Evolutionary conservation across 139 green algal species (phyloP), one percentile per base, ranked within the genome.

Genomic region (Coelastrella sp.): DNA sequence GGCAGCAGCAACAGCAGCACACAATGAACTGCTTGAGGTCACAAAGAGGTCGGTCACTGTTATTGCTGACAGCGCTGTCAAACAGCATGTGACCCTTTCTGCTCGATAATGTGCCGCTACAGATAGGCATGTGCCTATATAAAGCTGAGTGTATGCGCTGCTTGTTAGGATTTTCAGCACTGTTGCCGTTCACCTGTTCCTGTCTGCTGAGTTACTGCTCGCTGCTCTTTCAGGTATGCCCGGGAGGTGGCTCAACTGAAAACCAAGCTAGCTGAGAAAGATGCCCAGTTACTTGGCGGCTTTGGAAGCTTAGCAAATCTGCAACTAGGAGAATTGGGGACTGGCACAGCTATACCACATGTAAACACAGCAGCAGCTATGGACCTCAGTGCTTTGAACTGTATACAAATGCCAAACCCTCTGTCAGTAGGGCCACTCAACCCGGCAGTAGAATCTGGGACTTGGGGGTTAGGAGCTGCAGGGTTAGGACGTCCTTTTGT

Each of bases 251-350:
- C 91, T 1, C 85, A 87, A 34, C 89, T 94, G 19, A 94, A 94
- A 76, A 87, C 85, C 6, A 86, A 90, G 21, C 66, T 93, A 19
- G 91, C 85, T 23, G 91, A 93, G 83, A 92, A 91, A 81, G 92
- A 95, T 81, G 92, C 92, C 4, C 88, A 92, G 87, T 87, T 95
- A 37, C 88, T 93, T 87, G 92, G 92, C 32, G 92, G 92, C 34
- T 95, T 95, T 75, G 91, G 91, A 25, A 64, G 74, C 40, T 8
- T 91, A 2, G 40, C 50, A 4, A 72, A 32, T 35, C 80, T 86
- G 25, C 50, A 50, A 23, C 60, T 75, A 13, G 30, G n/a, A 27
- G 75, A 69, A 38, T 35, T 82, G 38, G 75, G 53, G 7, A 34
- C 53, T 38, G 13, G 48, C 73, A 81, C 8, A n/a, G n/a, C n/a